Conservation (phyloP, 176 grass and related monocot genomes). For the Zizania latifolia region DNA sequence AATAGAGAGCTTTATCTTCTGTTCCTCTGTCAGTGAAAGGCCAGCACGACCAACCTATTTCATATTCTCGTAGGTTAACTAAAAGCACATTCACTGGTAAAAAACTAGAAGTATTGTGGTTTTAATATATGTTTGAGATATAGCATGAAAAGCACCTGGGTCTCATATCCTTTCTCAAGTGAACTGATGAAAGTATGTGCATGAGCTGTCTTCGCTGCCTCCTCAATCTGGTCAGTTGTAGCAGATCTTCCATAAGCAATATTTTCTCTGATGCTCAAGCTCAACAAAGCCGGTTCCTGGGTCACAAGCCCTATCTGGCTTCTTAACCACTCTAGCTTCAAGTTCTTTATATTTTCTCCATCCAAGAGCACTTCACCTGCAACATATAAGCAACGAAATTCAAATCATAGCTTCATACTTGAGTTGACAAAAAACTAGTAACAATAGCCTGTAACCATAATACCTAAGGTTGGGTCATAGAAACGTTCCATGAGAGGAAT, state of each 20-base stretch:
- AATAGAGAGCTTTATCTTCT: slow-evolving; percentile 98
- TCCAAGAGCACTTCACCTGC: slow-evolving; percentile 96
- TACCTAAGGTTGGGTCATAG: slow-evolving; percentile 99
- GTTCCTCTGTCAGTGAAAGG: slow-evolving; percentile 81
- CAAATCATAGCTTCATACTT: not conserved
- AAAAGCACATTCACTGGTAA: not conserved
- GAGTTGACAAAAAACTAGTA: slow-evolving; percentile 8
- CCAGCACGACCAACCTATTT: slow-evolving; percentile 85
- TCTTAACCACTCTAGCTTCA: slow-evolving; percentile 92
- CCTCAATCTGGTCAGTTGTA: slow-evolving; percentile 89
- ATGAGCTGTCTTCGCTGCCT: slow-evolving; percentile 96
- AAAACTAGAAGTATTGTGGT: not conserved
- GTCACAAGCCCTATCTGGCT: slow-evolving; percentile 99
- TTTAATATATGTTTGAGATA: slow-evolving; percentile 6
- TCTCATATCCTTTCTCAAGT: slow-evolving; percentile 87
- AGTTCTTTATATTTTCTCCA: slow-evolving; percentile 93
- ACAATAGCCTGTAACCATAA: slow-evolving; percentile 8
- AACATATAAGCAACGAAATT: slow-evolving; percentile 19
- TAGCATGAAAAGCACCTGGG: slow-evolving; percentile 54
- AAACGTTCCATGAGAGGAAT: slow-evolving; percentile 99
- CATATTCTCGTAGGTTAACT: slow-evolving; percentile 23
- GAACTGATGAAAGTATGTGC: slow-evolving; percentile 96
- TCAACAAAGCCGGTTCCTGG: slow-evolving; percentile 95
- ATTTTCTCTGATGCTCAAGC: slow-evolving; percentile 94
- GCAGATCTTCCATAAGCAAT: slow-evolving; percentile 94